Evolutionary conservation across 768 basidiomycete species (phyloP), one percentile per base, ranked within the genome.

Genomic region (Leccinum imitatum): DNA sequence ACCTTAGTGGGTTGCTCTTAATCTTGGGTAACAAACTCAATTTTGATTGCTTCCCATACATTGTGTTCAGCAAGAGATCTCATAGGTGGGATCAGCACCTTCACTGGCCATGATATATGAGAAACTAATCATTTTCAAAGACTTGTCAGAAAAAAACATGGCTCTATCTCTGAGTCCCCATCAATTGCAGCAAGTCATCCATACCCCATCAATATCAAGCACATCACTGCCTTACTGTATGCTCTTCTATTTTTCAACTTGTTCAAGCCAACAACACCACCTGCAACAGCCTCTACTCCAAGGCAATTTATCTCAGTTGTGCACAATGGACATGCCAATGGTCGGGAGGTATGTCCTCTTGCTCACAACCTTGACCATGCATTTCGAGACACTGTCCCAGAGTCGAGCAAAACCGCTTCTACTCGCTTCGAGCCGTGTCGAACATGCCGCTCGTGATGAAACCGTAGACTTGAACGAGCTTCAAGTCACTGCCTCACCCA

Each of bases 151-250:
- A 30, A 27, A 25, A 25, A 25, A 6, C 11, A 68, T 69, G 68
- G 62, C 67, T 53, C 50, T 69, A 0, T 68, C 69, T 62, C 33
- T 69, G 31, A 62, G 60, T 8, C 52, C 64, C 4, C 60, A 59
- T 7, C 55, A 65, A 27, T 14, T 57, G 17, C 50, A 64, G 7
- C 59, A 61, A 14, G 25, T 10, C 13, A 50, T 50, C 21, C 50
- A 60, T 25, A 39, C 47, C 3, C 14, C 63, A 58, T n/a, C 41
- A 46, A 3, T 51, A 46, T 31, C 52, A 48, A 63, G 33, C 25
- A 44, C 10, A 48, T 2, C 57, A 57, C 17, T 46, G 9, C 56
- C 61, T 10, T 58, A 30, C 9, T 71, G 68, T 69, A 64, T 56
- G 60, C 13, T 51, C 11, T 37, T 27, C 35, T 50, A 8, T 23